Evolutionary conservation across 139 green algal species (phyloP).

Genomic region (Chlorella sp.): DNA sequence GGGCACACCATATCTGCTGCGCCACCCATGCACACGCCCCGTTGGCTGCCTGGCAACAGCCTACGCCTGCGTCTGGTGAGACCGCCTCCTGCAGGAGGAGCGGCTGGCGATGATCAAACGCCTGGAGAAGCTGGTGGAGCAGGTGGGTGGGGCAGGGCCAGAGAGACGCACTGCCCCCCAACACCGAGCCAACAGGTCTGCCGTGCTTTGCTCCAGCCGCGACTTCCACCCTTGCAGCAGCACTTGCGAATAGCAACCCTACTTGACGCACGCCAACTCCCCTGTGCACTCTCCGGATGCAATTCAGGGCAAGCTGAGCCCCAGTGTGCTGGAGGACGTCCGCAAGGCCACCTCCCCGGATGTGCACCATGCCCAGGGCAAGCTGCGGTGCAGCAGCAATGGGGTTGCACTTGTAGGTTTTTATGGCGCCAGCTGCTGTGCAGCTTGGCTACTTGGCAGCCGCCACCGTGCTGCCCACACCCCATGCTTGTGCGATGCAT

Average conservation of each 20-base stretch:
- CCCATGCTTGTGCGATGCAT: neutral
- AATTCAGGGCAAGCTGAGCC: conserved; percentile 30
- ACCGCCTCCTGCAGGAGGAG: conserved; percentile 28
- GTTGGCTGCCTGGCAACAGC: too few relatives aligned
- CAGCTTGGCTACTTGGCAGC: too few relatives aligned
- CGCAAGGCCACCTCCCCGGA: conserved; percentile 7
- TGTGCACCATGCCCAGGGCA: conserved; percentile 4
- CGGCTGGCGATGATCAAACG: conserved; percentile 20
- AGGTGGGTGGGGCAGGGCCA: neutral
- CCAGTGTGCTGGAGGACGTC: conserved; percentile 15
- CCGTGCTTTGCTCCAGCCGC: neutral
- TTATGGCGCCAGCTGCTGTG: too few relatives aligned
- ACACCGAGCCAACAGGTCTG: too few relatives aligned
- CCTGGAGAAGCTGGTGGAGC: conserved; percentile 34
- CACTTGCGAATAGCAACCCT: neutral
- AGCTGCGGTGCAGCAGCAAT: neutral
- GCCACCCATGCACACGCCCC: too few relatives aligned
- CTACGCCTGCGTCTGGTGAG: too few relatives aligned
- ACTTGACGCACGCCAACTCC: too few relatives aligned
- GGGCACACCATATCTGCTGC: neutral
- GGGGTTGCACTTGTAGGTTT: too few relatives aligned
- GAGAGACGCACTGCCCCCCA: too few relatives aligned
- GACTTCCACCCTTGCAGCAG: neutral
- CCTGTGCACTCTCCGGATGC: neutral
- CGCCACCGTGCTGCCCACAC: too few relatives aligned